Evolutionary conservation across 306 rosid genomes (phyloP).

Genomic region (Pyrus bretschneideri): DNA sequence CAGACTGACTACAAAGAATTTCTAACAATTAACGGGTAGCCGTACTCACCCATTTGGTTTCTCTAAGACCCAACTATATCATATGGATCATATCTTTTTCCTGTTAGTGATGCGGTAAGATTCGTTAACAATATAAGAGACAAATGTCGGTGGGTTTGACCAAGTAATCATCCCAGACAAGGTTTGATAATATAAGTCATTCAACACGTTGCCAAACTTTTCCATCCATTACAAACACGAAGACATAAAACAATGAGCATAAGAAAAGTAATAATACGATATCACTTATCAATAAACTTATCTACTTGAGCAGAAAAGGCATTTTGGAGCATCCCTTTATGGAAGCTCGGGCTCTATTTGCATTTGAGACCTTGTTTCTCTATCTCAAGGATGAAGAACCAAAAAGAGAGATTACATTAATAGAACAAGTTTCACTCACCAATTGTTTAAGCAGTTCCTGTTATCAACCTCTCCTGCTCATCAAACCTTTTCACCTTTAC

Average conservation of each 20-base stretch:
- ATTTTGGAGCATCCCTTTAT: not conserved
- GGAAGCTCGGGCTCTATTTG: not conserved
- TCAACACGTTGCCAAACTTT: not conserved
- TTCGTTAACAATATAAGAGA: not conserved
- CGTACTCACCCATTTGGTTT: not conserved
- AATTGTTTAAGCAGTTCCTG: constrained; percentile 74
- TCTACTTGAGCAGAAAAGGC: not conserved
- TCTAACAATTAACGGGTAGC: not conserved
- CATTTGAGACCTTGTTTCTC: constrained; percentile 3
- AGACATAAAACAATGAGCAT: not conserved
- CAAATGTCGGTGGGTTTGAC: not conserved
- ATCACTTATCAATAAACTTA: not conserved
- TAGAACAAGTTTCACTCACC: constrained; percentile 37
- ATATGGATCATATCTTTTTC: not conserved
- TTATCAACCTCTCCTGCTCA: constrained; percentile 77
- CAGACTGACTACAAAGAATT: not conserved
- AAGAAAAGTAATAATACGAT: not conserved
- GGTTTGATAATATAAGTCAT: not conserved
- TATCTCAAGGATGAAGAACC: not conserved
- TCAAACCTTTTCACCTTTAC: constrained; percentile 79
- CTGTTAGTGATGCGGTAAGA: not conserved
- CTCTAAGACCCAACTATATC: not conserved
- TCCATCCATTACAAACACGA: not conserved
- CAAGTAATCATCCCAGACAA: not conserved
- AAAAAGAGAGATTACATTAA: not conserved